A percentile compares a stretch with the other conserved stretches of the same genome.
These are phyloP conservation scores for Ophiostoma perfectum DNA, from an alignment of 2,329 filamentous ascomycete genomes.

Conservation along the genomic window DNA sequence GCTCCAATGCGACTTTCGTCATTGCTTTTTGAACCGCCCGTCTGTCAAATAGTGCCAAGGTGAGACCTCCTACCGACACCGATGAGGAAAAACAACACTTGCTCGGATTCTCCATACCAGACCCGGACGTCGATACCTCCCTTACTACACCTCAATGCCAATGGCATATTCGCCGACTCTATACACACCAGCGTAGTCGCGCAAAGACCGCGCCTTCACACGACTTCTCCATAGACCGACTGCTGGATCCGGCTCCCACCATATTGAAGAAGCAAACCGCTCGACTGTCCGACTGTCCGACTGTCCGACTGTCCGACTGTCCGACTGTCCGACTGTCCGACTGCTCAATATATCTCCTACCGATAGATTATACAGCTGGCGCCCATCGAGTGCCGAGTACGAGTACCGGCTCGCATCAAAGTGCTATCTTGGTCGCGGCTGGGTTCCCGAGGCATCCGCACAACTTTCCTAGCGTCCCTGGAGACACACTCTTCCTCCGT, in stretches of 20 bases:
- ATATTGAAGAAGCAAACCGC: neutral
- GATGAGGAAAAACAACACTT: neutral
- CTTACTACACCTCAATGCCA: neutral
- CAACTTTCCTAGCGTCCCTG: neutral
- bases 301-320: neutral
- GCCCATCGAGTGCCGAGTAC: neutral
- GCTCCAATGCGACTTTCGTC: constrained; percentile 16
- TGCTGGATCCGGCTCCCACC: neutral
- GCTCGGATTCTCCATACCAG: neutral
- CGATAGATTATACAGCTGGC: neutral
- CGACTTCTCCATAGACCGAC: neutral
- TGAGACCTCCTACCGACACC: neutral
- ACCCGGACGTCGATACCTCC: neutral
- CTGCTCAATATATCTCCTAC: neutral
- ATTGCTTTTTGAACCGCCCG: neutral
- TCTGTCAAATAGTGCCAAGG: neutral
- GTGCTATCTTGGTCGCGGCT: too few species aligned
- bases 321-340: neutral
- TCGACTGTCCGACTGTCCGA: neutral
- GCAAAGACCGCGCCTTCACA: neutral
- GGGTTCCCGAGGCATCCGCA: neutral
- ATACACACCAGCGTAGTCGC: neutral
- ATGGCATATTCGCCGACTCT: neutral
- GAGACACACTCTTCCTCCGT: neutral
- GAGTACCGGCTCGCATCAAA: neutral